A percentile compares a stretch with the other conserved stretches of the same genome.
phyloP scores from a whole-genome alignment of 1,284 basidiomycete genomes.

The Cystobasidium pallidum region DNA sequence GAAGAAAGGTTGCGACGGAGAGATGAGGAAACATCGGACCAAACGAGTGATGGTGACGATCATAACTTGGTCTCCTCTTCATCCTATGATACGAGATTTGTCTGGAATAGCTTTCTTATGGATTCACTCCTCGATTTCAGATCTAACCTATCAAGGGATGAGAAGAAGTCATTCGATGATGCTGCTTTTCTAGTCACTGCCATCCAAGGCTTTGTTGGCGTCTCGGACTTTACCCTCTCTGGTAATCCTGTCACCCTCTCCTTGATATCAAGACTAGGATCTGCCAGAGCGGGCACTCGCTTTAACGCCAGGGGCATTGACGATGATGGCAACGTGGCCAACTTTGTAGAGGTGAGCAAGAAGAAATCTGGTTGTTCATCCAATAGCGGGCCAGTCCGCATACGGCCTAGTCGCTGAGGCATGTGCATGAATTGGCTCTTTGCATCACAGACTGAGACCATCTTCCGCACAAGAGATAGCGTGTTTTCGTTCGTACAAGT shows the following conservation, averaged over 20 bases:
- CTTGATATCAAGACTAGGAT: slow-evolving; percentile 83
- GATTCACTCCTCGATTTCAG: slow-evolving; percentile 56
- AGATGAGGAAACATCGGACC: slow-evolving; percentile 35
- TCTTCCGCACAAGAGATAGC: slow-evolving; percentile 80
- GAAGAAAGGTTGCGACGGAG: slow-evolving; percentile 65
- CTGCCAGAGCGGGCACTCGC: slow-evolving; percentile 93
- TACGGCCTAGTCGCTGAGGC: too few relatives aligned
- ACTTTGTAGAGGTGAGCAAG: slow-evolving; percentile 90
- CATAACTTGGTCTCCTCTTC: too few relatives aligned
- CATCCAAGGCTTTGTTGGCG: slow-evolving; percentile 87
- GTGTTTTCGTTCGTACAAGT: slow-evolving; percentile 90
- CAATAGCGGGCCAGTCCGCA: too few relatives aligned
- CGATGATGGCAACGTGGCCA: slow-evolving; percentile 95
- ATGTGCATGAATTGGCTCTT: too few relatives aligned
- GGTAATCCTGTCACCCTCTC: slow-evolving; percentile 67
- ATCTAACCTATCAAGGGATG: slow-evolving; percentile 57
- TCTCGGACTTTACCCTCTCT: slow-evolving; percentile 68
- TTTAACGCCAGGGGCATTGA: slow-evolving; percentile 98
- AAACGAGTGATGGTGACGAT: slow-evolving; percentile 50
- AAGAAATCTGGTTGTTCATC: too few relatives aligned
- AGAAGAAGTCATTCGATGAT: slow-evolving; percentile 55
- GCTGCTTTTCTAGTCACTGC: slow-evolving; percentile 66
- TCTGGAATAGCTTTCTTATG: slow-evolving; percentile 67
- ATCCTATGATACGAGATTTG: slow-evolving; percentile 60
- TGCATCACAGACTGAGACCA: slow-evolving; percentile 74